phyloP scores from a whole-genome alignment of 805 yeast species.

The Saturnispora ahearnii region DNA sequence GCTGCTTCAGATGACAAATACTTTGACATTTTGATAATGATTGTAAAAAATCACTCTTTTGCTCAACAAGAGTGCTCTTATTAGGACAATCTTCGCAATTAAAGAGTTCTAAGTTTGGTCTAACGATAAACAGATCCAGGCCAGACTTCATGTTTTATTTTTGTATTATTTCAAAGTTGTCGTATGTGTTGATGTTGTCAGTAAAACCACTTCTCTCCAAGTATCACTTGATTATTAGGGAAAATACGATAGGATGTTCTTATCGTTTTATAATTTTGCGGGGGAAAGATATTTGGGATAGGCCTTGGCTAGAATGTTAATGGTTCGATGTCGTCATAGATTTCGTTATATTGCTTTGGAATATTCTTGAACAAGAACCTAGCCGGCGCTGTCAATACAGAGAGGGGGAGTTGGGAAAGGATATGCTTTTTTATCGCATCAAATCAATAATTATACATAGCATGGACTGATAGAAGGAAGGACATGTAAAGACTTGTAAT shows the following conservation, averaged over 20 bases:
- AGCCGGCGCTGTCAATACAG: too few relatives aligned
- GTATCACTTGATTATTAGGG: too few relatives aligned
- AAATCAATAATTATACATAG: too few relatives aligned
- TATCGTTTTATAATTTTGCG: not conserved
- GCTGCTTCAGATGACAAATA: not conserved
- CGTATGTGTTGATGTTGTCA: too few relatives aligned
- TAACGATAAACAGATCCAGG: slow-evolving; percentile 26
- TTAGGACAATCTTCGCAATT: slow-evolving; percentile 21
- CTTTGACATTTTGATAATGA: slow-evolving; percentile 12
- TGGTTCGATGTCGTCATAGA: not conserved
- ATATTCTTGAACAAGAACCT: too few relatives aligned
- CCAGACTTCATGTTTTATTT: not conserved
- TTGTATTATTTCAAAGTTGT: not conserved
- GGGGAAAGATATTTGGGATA: not conserved
- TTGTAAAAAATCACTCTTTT: slow-evolving; percentile 15
- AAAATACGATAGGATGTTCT: not conserved
- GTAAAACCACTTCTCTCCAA: too few relatives aligned
- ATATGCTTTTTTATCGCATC: too few relatives aligned
- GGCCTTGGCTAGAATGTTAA: not conserved
- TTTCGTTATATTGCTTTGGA: not conserved
- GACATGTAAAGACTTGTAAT: too few relatives aligned
- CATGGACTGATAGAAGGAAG: too few relatives aligned
- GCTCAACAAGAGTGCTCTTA: slow-evolving; percentile 13
- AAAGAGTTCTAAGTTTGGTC: slow-evolving; percentile 25
- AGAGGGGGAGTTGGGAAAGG: too few relatives aligned